Conservation (phyloP, 2,329 filamentous ascomycete species). For the Alternaria dauci region DNA sequence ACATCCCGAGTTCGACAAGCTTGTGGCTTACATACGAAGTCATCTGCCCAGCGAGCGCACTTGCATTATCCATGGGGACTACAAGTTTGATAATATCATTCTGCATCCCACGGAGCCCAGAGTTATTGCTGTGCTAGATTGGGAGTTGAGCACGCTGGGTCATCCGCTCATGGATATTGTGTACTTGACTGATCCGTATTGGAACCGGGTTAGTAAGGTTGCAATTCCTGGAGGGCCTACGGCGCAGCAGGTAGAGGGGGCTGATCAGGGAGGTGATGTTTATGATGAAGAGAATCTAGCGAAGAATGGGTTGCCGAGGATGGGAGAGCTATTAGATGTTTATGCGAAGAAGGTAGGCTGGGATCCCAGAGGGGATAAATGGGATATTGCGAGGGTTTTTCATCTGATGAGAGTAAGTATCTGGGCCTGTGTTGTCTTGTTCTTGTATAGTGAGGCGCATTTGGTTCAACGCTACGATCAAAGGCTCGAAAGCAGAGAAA, state of each 20-base stretch:
- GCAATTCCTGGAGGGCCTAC: conserved; percentile 49
- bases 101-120: conserved; percentile 86
- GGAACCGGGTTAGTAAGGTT: conserved; percentile 47
- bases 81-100: conserved; percentile 73
- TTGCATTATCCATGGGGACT: conserved; percentile 91
- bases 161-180: conserved; percentile 90
- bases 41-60: conserved; percentile 72
- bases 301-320: conserved; percentile 71
- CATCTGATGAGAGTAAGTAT: conserved; percentile 46
- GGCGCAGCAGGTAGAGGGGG: conserved; percentile 20
- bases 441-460: background rate
- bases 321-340: conserved; percentile 68
- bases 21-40: conserved; percentile 78
- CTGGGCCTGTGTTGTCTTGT: background rate
- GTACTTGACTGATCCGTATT: conserved; percentile 71
- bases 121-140: conserved; percentile 93
- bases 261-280: conserved; percentile 51
- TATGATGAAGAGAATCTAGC: conserved; percentile 40
- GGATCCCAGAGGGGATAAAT: conserved; percentile 61
- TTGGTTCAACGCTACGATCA: background rate
- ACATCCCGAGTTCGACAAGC: conserved; percentile 78
- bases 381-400: conserved; percentile 48
- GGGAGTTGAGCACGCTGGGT: conserved; percentile 96
- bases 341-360: conserved; percentile 75
- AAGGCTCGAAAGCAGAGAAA: background rate